Conservation (phyloP, 1,139 yeast species). For the Meyerozyma smithsonii region DNA sequence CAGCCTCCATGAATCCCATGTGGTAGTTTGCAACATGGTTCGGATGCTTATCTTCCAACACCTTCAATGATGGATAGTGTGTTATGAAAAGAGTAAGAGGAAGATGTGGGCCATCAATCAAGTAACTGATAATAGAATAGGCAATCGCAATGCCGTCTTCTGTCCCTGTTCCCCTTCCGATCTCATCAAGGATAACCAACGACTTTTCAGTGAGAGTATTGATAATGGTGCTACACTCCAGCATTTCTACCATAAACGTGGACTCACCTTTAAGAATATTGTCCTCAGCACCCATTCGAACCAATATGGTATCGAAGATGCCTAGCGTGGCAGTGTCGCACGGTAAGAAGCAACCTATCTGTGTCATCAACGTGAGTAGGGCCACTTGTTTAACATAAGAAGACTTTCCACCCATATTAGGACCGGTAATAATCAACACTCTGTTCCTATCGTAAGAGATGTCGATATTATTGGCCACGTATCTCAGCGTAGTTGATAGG, state of each 20-base stretch:
- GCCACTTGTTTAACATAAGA: slow-evolving; percentile 65
- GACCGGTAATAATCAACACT: slow-evolving; percentile 64
- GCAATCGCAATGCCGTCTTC: slow-evolving; percentile 89
- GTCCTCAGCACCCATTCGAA: slow-evolving; percentile 73
- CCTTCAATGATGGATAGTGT: slow-evolving; percentile 73
- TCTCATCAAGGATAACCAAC: slow-evolving; percentile 57
- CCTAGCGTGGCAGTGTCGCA: slow-evolving; percentile 48
- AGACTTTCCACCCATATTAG: slow-evolving; percentile 80
- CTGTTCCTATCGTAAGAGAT: slow-evolving; percentile 43
- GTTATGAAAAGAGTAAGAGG: slow-evolving; percentile 78
- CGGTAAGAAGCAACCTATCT: slow-evolving; percentile 43
- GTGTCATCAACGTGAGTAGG: slow-evolving; percentile 48
- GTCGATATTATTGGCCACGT: slow-evolving; percentile 66
- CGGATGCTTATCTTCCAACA: slow-evolving; percentile 40
- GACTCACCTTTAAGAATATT: slow-evolving; percentile 65
- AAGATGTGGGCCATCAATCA: slow-evolving; percentile 38
- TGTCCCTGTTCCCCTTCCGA: slow-evolving; percentile 85
- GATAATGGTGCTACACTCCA: slow-evolving; percentile 58
- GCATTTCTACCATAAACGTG: slow-evolving; percentile 72
- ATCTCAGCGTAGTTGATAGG: slow-evolving; percentile 30
- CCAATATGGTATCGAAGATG: slow-evolving; percentile 51
- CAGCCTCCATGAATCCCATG: slow-evolving; percentile 65
- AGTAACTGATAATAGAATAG: slow-evolving; percentile 63
- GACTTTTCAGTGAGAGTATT: slow-evolving; percentile 42
- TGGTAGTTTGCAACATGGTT: slow-evolving; percentile 54